Base-by-base conservation (phyloP, 2,329 filamentous ascomycete species). In the Tolypocladium pustulatum region DNA sequence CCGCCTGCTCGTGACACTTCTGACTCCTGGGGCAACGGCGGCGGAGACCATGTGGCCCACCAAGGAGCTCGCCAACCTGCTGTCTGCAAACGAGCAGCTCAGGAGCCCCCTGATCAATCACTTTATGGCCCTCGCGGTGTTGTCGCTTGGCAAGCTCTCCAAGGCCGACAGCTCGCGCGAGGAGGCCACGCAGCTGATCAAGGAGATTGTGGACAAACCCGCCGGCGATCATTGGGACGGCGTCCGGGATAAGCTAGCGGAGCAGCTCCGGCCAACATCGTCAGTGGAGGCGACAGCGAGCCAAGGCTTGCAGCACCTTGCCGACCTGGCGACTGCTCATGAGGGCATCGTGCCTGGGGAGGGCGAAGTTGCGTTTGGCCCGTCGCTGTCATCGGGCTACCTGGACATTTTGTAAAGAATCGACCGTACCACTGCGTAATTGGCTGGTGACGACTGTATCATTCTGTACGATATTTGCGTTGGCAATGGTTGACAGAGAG, bases 81-180 rank as follows among this genome's bases (percentile, higher is more conserved):
- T 90, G 37, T 77, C 81, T 8, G 74, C 75, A 36, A 81, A 82
- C 46, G 70, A 78, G 4, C 78, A 80, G 54, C 72, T 85, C 9
- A 73, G 82, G 53, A 86, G 79, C 57, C 87, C 87, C 0, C 73
- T 90, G 52, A 84, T 84, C 58, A 84, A 89, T 66, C 85, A 90
- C 66, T 87, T 87, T 63, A 80, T 80, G 57, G 79, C 78, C 15
- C 75, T 90, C 12, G 78, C 80, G 1, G 76, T 81, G 13, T 75
- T 88, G 65, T 80, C 81, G n/a, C 73, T 91, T 4, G 71, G 83
- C 54, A 82, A 86, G 62, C 75, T 90, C 38, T 73, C 73, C 37
- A 82, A 80, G 64, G 71, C 80, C 10, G 79, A 83, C 10, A 76
- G 74, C 61, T 83, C 80, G 3, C 78, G 77, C 52, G 80, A 83